A percentile compares a stretch with the other conserved stretches of the same genome.
These are phyloP conservation scores for Glaciozyma antarctica DNA, from an alignment of 768 basidiomycete genomes.

Conservation along the genomic window DNA sequence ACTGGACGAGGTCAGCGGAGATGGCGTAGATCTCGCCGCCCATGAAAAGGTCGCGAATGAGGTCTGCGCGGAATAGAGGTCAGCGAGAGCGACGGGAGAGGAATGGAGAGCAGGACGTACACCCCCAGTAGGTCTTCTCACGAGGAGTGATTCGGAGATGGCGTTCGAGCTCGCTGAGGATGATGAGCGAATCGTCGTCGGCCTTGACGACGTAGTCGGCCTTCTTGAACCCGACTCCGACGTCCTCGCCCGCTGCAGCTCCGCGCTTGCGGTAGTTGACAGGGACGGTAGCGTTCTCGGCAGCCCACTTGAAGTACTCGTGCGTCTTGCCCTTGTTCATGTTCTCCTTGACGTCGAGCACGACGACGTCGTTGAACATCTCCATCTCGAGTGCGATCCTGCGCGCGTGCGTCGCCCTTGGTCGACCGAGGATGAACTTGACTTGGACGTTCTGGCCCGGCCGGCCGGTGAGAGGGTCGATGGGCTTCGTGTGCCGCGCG, in stretches of 20 bases:
- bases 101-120: constrained; percentile 27
- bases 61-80: constrained; percentile 35
- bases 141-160: constrained; percentile 70
- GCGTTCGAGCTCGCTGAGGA: constrained; percentile 89
- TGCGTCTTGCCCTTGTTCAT: constrained; percentile 95
- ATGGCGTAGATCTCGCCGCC: constrained; percentile 87
- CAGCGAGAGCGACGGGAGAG: background rate
- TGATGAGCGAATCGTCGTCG: constrained; percentile 91
- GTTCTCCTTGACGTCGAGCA: constrained; percentile 55
- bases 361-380: constrained; percentile 71
- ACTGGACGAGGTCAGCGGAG: constrained; percentile 76
- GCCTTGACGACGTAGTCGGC: constrained; percentile 90
- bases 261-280: constrained; percentile 29
- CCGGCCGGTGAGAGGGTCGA: constrained; percentile 61
- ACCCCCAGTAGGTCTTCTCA: constrained; percentile 40
- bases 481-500: constrained; percentile 65
- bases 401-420: constrained; percentile 66
- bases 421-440: constrained; percentile 79
- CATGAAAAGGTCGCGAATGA: constrained; percentile 90
- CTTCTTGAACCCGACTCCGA: constrained; percentile 58
- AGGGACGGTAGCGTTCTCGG: constrained; percentile 76
- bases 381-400: constrained; percentile 81
- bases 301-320: constrained; percentile 86
- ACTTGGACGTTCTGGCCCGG: constrained; percentile 62
- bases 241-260: constrained; percentile 9